Base-by-base conservation (phyloP, 2,329 filamentous ascomycete genomes). In the Colletotrichum kahawae region DNA sequence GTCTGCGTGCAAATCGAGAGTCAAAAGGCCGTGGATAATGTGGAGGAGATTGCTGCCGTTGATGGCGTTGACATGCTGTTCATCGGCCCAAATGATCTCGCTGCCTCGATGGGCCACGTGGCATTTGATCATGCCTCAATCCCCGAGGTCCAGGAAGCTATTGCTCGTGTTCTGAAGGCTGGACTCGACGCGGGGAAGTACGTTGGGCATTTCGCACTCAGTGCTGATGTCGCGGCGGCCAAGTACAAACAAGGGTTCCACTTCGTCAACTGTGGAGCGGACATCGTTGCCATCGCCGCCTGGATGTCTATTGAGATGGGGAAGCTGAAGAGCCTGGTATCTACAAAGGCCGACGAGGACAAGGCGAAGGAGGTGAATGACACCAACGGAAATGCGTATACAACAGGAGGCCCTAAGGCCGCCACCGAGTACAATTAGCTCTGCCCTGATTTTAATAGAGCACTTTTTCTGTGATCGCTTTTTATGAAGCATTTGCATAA, bases 1-100 rank as follows among this genome's bases (percentile, higher is more conserved):
- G 86, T 84, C 29, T 84, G 84, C 78, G 81, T 88, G 27, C 87
- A 88, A 77, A 88, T 88, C 43, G 87, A 88, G 79, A 85, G 85
- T 2, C 78, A 79, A 8, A 83, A 80, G n/a, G 87, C 84, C 13
- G 82, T 88, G 2, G 85, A 87, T 62, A 87, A 88, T 68, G 83
- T 87, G 14, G 86, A 88, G 57, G 84, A 80, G n/a, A 86, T 86
- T 70, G 82, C 80, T 71, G 82, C 84, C 1, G 84, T 87, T 0
- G 82, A 82, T 2, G 85, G 86, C 5, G 83, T 88, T 3, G 86
- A 88, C 70, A 77, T 87, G 67, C 77, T 87, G 24, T 87, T 88
- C 77, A 85, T 87, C 64, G 86, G 86, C 0, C 86, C 86, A 3
- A 87, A 87, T 70, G 85, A 88, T 71, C 83, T 88, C 5, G 79